These are phyloP conservation scores for Venturia asperata DNA, from an alignment of 2,329 filamentous ascomycete genomes.

Conservation along the genomic window DNA sequence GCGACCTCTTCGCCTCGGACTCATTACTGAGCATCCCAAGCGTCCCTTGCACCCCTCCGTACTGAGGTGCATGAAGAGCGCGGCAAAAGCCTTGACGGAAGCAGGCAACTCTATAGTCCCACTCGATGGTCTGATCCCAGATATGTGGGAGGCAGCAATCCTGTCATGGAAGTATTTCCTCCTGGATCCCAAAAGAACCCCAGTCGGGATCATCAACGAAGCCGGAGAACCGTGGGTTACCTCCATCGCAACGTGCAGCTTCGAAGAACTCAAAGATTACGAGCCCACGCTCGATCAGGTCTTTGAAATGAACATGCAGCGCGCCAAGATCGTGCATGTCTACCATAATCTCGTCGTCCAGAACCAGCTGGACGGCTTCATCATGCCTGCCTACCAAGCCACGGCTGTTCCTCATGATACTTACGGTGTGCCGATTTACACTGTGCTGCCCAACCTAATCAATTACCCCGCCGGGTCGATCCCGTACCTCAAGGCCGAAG, in stretches of 20 bases:
- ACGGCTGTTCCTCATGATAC: constrained; percentile 48
- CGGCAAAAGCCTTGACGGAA: constrained; percentile 33
- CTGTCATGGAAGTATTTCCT: constrained; percentile 39
- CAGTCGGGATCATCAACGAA: constrained; percentile 29
- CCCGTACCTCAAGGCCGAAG: constrained; percentile 39
- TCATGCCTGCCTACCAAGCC: constrained; percentile 44
- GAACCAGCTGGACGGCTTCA: constrained; percentile 43
- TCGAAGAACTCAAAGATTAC: constrained; percentile 29
- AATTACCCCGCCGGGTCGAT: constrained; percentile 49
- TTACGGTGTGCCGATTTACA: constrained; percentile 43
- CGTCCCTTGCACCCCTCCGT: constrained; percentile 48
- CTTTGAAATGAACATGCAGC: constrained; percentile 37
- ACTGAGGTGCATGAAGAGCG: constrained; percentile 38
- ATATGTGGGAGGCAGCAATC: constrained; percentile 29
- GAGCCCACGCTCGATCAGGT: constrained; percentile 35
- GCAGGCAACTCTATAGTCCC: constrained; percentile 42
- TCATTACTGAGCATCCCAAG: constrained; percentile 36
- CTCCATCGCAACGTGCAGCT: constrained; percentile 31
- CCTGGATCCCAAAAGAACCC: constrained; percentile 33
- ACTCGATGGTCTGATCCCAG: constrained; percentile 28
- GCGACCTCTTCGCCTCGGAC: constrained; percentile 21
- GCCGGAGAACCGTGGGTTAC: constrained; percentile 41
- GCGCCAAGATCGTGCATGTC: constrained; percentile 29
- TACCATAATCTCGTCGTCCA: constrained; percentile 40
- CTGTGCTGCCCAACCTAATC: constrained; percentile 45